Conservation (phyloP, 208 protist genomes). For the Sergeia podlipaevii region DNA sequence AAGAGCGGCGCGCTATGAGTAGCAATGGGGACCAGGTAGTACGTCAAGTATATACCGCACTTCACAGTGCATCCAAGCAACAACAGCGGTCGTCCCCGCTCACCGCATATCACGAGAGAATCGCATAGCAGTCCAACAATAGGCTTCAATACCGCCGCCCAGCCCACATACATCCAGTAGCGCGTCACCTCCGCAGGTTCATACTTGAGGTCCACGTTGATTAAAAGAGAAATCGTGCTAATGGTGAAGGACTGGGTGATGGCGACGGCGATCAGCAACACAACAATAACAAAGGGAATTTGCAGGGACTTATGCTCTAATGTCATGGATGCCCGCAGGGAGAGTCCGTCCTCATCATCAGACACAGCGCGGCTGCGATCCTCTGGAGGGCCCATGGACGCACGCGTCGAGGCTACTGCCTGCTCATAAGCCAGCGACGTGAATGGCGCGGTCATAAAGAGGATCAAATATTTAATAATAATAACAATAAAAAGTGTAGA, state of each 20-base stretch:
- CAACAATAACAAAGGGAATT: slow-evolving; percentile 22
- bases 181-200: slow-evolving; percentile 25
- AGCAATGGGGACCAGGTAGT: slow-evolving; percentile 1
- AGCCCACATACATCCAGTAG: slow-evolving; percentile 42
- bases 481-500: too few relatives aligned
- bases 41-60: slow-evolving; percentile 28
- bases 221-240: slow-evolving; percentile 27
- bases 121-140: slow-evolving; percentile 33
- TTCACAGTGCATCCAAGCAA: slow-evolving; percentile 21
- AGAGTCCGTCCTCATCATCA: too few relatives aligned
- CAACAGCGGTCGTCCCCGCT: slow-evolving; percentile 40
- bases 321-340: too few relatives aligned
- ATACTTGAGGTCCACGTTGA: slow-evolving; percentile 19
- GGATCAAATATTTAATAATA: too few relatives aligned
- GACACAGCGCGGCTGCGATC: too few relatives aligned
- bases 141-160: slow-evolving; percentile 24
- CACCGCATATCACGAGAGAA: slow-evolving; percentile 21
- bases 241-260: slow-evolving; percentile 28
- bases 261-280: slow-evolving; percentile 26
- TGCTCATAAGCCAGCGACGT: too few relatives aligned
- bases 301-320: slow-evolving; percentile 1
- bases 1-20: slow-evolving; percentile 15
- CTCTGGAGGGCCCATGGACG: too few relatives aligned
- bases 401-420: too few relatives aligned
- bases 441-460: too few relatives aligned